Evolutionary conservation across 106 monocot genomes (phyloP), one percentile per base, ranked within the genome.

Genomic region (Dendrobium officinale): DNA sequence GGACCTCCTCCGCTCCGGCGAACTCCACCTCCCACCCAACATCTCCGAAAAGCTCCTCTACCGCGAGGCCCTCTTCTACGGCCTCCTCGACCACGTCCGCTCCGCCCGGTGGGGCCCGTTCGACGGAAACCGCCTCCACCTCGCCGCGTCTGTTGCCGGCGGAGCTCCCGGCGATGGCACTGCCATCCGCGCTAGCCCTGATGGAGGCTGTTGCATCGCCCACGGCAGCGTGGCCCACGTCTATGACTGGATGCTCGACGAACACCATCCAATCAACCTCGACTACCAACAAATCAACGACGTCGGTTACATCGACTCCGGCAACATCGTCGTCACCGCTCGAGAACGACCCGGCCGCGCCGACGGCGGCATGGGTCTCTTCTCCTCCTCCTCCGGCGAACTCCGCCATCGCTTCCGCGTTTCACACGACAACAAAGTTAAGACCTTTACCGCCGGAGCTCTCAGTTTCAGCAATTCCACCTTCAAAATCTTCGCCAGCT

Each of bases 191-290:
- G 96, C 96, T 26, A 83, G 80, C 47, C 96, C 96, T 20, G 93
- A 93, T 77, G 96, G 96, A 24, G 96, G 96, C 6, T 96, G 93
- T 87, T 96, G 93, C 85, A 93, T 96, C 45, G 93, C 96, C 27
- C 93, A 96, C 82, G 93, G 96, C 42, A 85, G 87, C 77, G 66
- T 93, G 27, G 93, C 87, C 26, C 96, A 92, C 77, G 90, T 93
- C 33, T 96, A 96, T 80, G 85, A 93, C 80, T 96, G 96, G 96
- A 87, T 84, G 87, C 82, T 96, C 64, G 88, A 92, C 59, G 82
- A 92, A 80, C 89, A 79, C 59, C 82, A 33, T 13, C 92, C 96
- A 2, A 82, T 96, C 51, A 85, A 41, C 81, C 93, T 93, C 59
- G 93, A 92, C 80, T 92, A 90, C 82, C 90, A 88, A 44, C 86